A percentile compares a stretch with the other conserved stretches of the same genome.
Evolutionary conservation across 495 filamentous ascomycete genomes (phyloP).

Genomic region (Neurospora pannonica): DNA sequence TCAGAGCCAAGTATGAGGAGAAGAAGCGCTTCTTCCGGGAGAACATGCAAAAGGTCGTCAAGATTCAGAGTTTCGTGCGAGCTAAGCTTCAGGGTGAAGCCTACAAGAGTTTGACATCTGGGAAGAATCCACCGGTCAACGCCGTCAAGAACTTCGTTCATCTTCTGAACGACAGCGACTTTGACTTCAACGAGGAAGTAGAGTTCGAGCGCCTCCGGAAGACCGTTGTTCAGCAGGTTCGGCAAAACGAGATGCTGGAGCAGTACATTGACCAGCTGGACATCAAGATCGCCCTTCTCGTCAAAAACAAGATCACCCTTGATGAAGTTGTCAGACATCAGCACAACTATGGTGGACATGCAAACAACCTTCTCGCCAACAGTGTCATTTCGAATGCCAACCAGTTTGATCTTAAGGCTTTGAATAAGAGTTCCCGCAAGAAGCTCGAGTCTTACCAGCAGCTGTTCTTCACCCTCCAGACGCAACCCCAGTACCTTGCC

Average conservation of each 20-base stretch:
- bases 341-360: slow-evolving; percentile 88
- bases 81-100: slow-evolving; percentile 92
- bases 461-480: slow-evolving; percentile 95
- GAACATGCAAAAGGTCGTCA: slow-evolving; percentile 98
- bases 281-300: slow-evolving; percentile 95
- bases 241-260: slow-evolving; percentile 93
- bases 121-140: slow-evolving; percentile 94
- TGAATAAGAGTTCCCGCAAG: slow-evolving; percentile 90
- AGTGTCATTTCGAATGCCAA: slow-evolving; percentile 80
- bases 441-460: slow-evolving; percentile 97
- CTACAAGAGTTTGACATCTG: slow-evolving; percentile 88
- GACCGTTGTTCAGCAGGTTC: slow-evolving; percentile 90
- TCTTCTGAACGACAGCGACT: slow-evolving; percentile 93
- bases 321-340: slow-evolving; percentile 98
- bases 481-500: slow-evolving; percentile 89
- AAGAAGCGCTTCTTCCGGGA: slow-evolving; percentile 82
- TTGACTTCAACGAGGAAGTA: slow-evolving; percentile 97
- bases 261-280: slow-evolving; percentile 97
- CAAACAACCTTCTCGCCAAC: slow-evolving; percentile 77
- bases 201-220: slow-evolving; percentile 91
- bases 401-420: slow-evolving; percentile 89
- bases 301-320: slow-evolving; percentile 98
- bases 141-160: slow-evolving; percentile 98
- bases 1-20: slow-evolving; percentile 67
- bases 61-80: slow-evolving; percentile 92